Conservation (phyloP, 805 yeast genomes). For the Candida yuanshanica region DNA sequence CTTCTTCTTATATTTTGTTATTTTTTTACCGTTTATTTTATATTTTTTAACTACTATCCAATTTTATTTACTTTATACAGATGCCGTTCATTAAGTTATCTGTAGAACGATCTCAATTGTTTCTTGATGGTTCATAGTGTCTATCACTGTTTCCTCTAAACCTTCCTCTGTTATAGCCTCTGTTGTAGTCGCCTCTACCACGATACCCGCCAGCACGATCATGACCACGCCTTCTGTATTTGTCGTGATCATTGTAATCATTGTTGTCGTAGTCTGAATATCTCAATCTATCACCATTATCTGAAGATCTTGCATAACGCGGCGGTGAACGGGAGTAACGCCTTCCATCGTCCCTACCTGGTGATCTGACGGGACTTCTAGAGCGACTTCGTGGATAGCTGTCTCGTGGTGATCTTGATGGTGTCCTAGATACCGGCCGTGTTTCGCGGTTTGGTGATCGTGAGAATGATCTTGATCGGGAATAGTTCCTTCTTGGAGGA, state of each 20-base stretch:
- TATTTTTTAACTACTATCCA: not conserved
- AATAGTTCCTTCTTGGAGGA: too few relatives aligned
- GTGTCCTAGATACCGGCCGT: not conserved
- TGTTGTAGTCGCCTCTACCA: slow-evolving; percentile 1
- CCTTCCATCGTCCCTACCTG: too few relatives aligned
- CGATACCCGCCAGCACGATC: not conserved
- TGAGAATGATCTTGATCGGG: slow-evolving; percentile 16
- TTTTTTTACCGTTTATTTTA: not conserved
- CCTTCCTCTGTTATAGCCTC: slow-evolving; percentile 3
- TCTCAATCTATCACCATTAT: not conserved
- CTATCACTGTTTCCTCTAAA: not conserved
- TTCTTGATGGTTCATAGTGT: not conserved
- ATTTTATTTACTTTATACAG: not conserved
- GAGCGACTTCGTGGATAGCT: too few relatives aligned
- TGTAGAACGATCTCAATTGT: too few relatives aligned
- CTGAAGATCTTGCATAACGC: too few relatives aligned
- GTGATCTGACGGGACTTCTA: slow-evolving; percentile 5
- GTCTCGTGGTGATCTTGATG: slow-evolving; percentile 21
- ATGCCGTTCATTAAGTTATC: not conserved
- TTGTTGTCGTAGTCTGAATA: slow-evolving; percentile 4
- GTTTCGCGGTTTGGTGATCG: slow-evolving; percentile 3
- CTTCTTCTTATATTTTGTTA: not conserved
- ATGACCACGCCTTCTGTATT: not conserved
- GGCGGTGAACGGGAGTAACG: too few relatives aligned
- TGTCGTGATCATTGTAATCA: not conserved